phyloP scores from a whole-genome alignment of 2,329 filamentous ascomycete species.

The Aureobasidium zeae region DNA sequence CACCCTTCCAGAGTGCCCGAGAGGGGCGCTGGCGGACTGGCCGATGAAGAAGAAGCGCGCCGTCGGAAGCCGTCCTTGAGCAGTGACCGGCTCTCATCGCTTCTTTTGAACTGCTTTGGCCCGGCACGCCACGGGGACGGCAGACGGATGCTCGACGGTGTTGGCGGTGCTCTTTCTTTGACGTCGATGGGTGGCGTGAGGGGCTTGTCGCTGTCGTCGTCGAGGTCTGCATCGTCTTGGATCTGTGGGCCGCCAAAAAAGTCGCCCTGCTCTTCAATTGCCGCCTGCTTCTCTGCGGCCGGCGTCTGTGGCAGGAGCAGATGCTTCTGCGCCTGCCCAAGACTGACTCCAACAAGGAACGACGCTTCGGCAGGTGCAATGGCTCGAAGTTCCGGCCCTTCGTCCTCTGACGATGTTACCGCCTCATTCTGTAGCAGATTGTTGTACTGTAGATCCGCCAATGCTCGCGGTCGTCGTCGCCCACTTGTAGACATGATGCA shows the following conservation, averaged over 20 bases:
- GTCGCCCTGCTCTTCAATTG: slow-evolving; percentile 40
- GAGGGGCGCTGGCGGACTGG: slow-evolving; percentile 21
- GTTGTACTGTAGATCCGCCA: slow-evolving; percentile 35
- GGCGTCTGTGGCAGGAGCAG: slow-evolving; percentile 49
- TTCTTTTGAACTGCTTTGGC: slow-evolving; percentile 29
- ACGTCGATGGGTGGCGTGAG: slow-evolving; percentile 6
- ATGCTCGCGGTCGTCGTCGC: slow-evolving; percentile 26
- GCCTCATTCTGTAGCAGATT: slow-evolving; percentile 29
- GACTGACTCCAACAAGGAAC: slow-evolving; percentile 49
- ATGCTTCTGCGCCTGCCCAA: slow-evolving; percentile 47
- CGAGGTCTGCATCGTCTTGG: slow-evolving; percentile 15
- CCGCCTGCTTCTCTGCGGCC: slow-evolving; percentile 49
- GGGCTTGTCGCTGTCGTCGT: slow-evolving; percentile 15
- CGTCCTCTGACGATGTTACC: slow-evolving; percentile 38
- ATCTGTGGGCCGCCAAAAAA: slow-evolving; percentile 35
- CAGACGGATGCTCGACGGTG: slow-evolving; percentile 21
- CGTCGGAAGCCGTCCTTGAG: slow-evolving; percentile 33
- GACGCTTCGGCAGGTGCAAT: slow-evolving; percentile 32
- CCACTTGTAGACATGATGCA: no score
- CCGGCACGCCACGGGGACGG: slow-evolving; percentile 40
- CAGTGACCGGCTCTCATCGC: slow-evolving; percentile 29
- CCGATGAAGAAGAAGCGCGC: slow-evolving; percentile 34
- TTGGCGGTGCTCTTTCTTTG: not conserved
- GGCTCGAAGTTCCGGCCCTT: slow-evolving; percentile 26
- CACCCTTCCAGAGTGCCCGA: slow-evolving; percentile 19